phyloP scores from a whole-genome alignment of 768 basidiomycete species.

The Suillus clintonianus region DNA sequence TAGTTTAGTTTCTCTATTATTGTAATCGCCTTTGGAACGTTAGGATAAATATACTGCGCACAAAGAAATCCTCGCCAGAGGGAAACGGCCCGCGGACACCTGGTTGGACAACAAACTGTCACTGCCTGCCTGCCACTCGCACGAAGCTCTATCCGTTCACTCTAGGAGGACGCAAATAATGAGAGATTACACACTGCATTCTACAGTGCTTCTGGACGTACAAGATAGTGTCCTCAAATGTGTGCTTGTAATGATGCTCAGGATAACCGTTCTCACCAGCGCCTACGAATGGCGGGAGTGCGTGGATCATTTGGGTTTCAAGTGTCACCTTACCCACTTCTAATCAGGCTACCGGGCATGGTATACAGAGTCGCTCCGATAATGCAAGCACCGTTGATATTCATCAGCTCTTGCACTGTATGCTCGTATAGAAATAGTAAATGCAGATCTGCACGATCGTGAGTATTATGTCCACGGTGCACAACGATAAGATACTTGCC shows the following conservation, averaged over 20 bases:
- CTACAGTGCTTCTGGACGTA: not conserved
- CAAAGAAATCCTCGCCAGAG: not conserved
- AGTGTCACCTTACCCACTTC: not conserved
- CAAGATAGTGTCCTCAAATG: not conserved
- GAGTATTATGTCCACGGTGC: not conserved
- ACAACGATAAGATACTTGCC: not conserved
- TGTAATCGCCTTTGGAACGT: not conserved
- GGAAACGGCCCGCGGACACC: not conserved
- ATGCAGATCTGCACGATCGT: not conserved
- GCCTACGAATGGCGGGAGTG: not conserved
- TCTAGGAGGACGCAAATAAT: not conserved
- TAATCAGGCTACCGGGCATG: not conserved
- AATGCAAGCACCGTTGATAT: not conserved
- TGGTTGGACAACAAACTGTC: not conserved
- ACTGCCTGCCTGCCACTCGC: not conserved
- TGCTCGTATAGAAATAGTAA: not conserved
- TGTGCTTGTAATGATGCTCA: not conserved
- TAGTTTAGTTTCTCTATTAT: not conserved
- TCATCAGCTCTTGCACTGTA: not conserved
- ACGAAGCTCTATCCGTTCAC: not conserved
- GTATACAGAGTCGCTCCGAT: not conserved
- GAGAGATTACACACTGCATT: not conserved
- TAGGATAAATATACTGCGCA: not conserved
- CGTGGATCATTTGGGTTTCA: not conserved
- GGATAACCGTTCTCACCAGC: not conserved